These are phyloP conservation scores for Phyllosticta citriasiana DNA, from an alignment of 2,329 filamentous ascomycete species.

Conservation along the genomic window DNA sequence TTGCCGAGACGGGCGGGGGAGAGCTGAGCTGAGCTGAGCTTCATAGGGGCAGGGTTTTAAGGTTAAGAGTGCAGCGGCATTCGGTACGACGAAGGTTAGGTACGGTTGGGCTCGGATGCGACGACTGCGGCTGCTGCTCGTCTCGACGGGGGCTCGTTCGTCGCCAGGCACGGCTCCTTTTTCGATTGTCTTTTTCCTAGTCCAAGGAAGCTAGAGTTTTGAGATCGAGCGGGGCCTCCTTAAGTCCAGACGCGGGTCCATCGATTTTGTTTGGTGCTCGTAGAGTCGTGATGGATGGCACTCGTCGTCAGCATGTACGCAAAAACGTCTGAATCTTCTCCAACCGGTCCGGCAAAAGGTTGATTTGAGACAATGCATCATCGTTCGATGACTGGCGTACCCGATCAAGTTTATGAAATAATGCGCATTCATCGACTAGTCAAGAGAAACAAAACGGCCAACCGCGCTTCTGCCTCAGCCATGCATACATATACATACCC, in stretches of 20 bases:
- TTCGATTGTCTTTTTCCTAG: background rate
- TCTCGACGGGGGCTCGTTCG: background rate
- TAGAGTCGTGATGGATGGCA: background rate
- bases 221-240: background rate
- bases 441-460: conserved; percentile 14
- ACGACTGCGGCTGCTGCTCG: too few species aligned
- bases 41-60: background rate
- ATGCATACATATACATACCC: background rate
- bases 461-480: conserved; percentile 18
- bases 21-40: background rate
- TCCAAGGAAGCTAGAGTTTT: background rate
- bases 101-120: background rate
- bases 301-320: background rate
- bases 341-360: conserved; percentile 24
- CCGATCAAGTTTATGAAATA: too few species aligned
- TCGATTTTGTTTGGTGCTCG: background rate
- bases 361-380: background rate
- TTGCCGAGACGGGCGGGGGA: background rate
- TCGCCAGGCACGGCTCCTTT: background rate
- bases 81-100: background rate
- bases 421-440: too few species aligned
- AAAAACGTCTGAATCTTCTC: background rate
- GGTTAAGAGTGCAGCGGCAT: background rate
- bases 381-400: background rate
- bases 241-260: background rate